phyloP scores from a whole-genome alignment of 306 rosid genomes.

The Macrotyloma uniflorum region DNA sequence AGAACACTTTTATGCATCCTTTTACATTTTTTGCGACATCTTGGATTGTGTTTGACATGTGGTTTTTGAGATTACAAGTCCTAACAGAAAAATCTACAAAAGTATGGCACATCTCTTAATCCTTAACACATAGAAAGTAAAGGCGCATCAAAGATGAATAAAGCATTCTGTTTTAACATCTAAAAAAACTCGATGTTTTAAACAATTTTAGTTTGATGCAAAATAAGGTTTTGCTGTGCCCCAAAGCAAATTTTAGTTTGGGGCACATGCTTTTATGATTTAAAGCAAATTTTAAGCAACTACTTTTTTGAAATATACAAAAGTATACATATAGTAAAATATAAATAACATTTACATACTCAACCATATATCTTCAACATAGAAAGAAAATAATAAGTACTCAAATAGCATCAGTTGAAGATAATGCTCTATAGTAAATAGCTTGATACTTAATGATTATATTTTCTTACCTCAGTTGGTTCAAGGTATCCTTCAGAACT shows the following conservation, averaged over 20 bases:
- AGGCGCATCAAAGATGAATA: background rate
- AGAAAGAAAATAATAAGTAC: background rate
- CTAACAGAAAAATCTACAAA: background rate
- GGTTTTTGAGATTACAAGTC: background rate
- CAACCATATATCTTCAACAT: background rate
- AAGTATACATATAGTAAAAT: background rate
- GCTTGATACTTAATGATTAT: background rate
- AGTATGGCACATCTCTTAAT: background rate
- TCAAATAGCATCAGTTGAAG: background rate
- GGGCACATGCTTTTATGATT: conserved; percentile 8
- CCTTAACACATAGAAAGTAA: background rate
- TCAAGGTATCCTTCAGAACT: conserved; percentile 79
- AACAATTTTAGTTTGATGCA: conserved; percentile 9
- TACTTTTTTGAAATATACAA: conserved; percentile 21
- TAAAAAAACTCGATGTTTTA: background rate
- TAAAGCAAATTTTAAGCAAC: conserved; percentile 18
- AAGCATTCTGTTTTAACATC: background rate
- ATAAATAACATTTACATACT: background rate
- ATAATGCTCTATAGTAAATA: background rate
- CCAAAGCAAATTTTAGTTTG: too few relatives aligned
- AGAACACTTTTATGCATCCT: background rate
- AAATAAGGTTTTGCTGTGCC: background rate
- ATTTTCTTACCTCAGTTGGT: conserved; percentile 77
- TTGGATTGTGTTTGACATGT: background rate
- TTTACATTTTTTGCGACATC: background rate